Conservation (phyloP, 1,284 basidiomycete species). For the Schizopora paradoxa region DNA sequence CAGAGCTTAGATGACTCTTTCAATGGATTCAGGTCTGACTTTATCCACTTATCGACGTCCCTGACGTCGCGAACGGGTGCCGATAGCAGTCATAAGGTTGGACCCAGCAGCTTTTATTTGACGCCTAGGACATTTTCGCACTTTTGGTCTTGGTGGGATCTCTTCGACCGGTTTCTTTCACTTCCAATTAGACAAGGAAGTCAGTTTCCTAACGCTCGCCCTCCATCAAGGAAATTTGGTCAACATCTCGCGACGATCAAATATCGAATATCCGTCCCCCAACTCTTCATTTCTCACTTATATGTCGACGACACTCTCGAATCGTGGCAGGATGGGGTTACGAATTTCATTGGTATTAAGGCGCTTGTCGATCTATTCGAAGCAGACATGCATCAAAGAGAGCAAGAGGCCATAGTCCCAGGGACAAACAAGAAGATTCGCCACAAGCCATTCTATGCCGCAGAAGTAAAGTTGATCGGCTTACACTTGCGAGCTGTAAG, state of each 20-base stretch:
- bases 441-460: constrained; percentile 91
- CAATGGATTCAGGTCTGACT: constrained; percentile 88
- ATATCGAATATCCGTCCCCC: constrained; percentile 78
- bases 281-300: constrained; percentile 82
- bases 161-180: constrained; percentile 79
- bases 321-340: constrained; percentile 75
- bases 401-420: constrained; percentile 67
- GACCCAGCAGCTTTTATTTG: constrained; percentile 77
- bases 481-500: constrained; percentile 77
- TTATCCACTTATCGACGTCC: constrained; percentile 90
- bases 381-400: constrained; percentile 90
- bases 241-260: constrained; percentile 89
- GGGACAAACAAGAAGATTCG: constrained; percentile 51
- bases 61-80: constrained; percentile 73
- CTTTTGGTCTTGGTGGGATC: constrained; percentile 89
- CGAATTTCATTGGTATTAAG: constrained; percentile 81
- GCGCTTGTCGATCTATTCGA: constrained; percentile 77
- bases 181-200: constrained; percentile 85
- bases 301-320: constrained; percentile 78
- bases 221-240: constrained; percentile 85
- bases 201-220: constrained; percentile 69
- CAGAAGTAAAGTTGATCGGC: constrained; percentile 77
- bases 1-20: constrained; percentile 72
- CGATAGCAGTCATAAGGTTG: too few species aligned
- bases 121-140: constrained; percentile 85